Base-by-base conservation (phyloP, 805 yeast species). In the Metschnikowia shivogae region DNA sequence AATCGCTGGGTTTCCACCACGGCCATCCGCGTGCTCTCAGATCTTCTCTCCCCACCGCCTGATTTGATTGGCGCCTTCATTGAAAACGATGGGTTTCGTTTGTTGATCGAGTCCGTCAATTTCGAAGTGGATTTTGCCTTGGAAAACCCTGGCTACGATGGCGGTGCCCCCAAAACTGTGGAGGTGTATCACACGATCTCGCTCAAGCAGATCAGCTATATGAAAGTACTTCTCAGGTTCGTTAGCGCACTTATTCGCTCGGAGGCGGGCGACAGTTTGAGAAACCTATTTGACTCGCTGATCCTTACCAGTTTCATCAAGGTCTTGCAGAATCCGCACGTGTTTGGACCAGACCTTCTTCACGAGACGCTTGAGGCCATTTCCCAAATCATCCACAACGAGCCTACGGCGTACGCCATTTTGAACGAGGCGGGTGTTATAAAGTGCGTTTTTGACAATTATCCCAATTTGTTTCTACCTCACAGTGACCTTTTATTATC, bases 251-350 rank as follows among this genome's bases (percentile, higher is more conserved):
- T 89, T 37, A 72, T 90, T 34, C 79, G 78, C 44, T 74, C 82
- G n/a, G 89, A 87, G 42, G 77, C 84, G 4, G 93, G 95, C 34
- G 97, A 89, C 59, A 73, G 93, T 47, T 77, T 89, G 57, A 78
- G 96, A 61, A 88, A 88, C 50, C 63, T 92, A 33, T 86, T 88
- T 56, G 98, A 92, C 57, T 86, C 97, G 0, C 82, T 89, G 0
- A 66, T 92, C n/a, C 64, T 90, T 13, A 57, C 64, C 26, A 74
- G 85, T 26, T 65, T 89, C 51, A 82, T 80, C 49, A 72, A 68
- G 45, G 76, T 90, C 2, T 55, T 90, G 13, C 56, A 60, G 11
- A 70, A 86, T 54, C 79, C 85, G 1, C 51, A 62, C 0, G 62
- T 77, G 0, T 87, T 89, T 68, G 96, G 96, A 0, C 78, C 81